Base-by-base conservation (phyloP, 345 rosid species). In the rapeseed (Brassica napus) region DNA sequence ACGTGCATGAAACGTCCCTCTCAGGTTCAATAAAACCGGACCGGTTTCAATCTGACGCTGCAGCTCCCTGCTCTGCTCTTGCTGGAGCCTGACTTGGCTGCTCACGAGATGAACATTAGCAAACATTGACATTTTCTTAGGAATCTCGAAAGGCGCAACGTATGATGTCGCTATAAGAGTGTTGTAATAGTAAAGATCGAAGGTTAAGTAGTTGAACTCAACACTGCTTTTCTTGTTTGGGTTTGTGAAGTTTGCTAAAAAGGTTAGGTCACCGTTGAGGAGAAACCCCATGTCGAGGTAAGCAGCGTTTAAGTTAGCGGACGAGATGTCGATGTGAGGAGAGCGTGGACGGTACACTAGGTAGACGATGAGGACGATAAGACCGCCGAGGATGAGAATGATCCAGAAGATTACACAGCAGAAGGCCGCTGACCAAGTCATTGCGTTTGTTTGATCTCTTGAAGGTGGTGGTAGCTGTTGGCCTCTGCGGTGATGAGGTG, bases 241-340 rank as follows among this genome's bases (percentile, higher is more conserved):
- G 74, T 94, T 94, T 18, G 95, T 86, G 85, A 92, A 86, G 84
- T 94, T 94, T 10, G 88, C 89, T 2, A 92, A 89, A 65, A 94
- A 8, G 0, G 85, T 82, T 24, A 94, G 55, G 81, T 91, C 98
- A 0, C 94, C 93, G 49, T 92, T 93, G 0, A 94, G 90, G 31
- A 89, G 75, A 71, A 79, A 77, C 31, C 85, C 97, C 83, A 89
- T 83, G 83, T 94, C 98, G 18, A 93, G 83, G 66, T 90, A 94
- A 30, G 96, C 98, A 39, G 94, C 88, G 31, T 94, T 92, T 65
- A 92, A 76, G 81, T 87, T 88, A 69, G 87, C 98, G n/a, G 84
- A 77, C 1, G 92, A 69, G 75, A 91, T 82, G n/a, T 92, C 87
- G 12, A 92, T 80, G 71, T 77, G 73, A 0, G 98, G 98, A 68